Evolutionary conservation across 1,284 basidiomycete genomes (phyloP), one percentile per base, ranked within the genome.

Genomic region (Prillingera fragicola): DNA sequence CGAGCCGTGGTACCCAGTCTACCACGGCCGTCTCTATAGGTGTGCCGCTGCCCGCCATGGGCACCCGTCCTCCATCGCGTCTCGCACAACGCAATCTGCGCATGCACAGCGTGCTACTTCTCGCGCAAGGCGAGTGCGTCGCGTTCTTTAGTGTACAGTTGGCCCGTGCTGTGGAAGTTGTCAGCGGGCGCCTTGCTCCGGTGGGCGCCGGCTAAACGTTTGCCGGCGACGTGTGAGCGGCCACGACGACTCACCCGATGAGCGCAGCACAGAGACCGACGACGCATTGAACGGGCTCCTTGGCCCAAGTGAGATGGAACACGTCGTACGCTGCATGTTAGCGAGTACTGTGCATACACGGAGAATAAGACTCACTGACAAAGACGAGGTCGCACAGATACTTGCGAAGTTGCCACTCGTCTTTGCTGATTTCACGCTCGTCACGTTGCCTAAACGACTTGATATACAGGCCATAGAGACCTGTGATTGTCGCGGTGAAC

Each of bases 211-310:
- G 29, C n/a, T 31, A 31, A n/a, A n/a, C 29, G 29, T 15, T 31
- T 31, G 29, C 29, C 29, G 29, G 29, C n/a, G n/a, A 17, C 3
- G 28, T 5, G 9, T 13, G 4, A 15, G 8, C 9, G 8, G 1
- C 7, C 18, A 15, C 29, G n/a, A 15, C 17, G n/a, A 57, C 64
- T 40, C 40, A 67, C 65, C 59, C 52, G 33, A 69, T 67, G n/a
- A 67, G 33, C 15, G 56, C 67, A 6, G 63, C 55, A 8, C 40
- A 32, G 23, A 69, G 44, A 2, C 67, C 67, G 3, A 60, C 41
- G 6, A 54, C 41, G 41, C 64, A 66, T 41, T 67, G 62, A n/a
- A 69, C 52, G 4, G 67, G 67, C 46, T 69, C 65, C 33, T 55
- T 56, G 19, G 60, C 40, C 50, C 54, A 60, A 3, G 50, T 51